Conservation (phyloP, 768 basidiomycete species). For the Leucocoprinus leucothites region DNA sequence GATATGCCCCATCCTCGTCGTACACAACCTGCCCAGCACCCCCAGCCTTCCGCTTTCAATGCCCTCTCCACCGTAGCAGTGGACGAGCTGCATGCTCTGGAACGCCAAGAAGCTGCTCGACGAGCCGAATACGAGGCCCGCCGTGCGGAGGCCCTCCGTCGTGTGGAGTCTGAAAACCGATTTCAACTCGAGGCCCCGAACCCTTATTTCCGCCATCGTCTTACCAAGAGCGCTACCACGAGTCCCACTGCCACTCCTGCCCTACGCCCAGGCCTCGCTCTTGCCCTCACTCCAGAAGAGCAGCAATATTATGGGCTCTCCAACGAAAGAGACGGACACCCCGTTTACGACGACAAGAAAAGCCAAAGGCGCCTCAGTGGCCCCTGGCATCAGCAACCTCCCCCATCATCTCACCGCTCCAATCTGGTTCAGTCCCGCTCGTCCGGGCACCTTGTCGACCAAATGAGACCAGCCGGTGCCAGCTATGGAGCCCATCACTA, state of each 20-base stretch:
- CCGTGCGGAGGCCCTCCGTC: slow-evolving; percentile 60
- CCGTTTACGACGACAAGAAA: slow-evolving; percentile 4
- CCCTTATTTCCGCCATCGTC: slow-evolving; percentile 20
- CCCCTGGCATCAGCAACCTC: slow-evolving; percentile 46
- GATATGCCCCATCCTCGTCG: slow-evolving; percentile 38
- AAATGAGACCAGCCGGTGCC: slow-evolving; percentile 22
- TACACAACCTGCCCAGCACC: slow-evolving; percentile 14
- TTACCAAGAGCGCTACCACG: slow-evolving; percentile 67
- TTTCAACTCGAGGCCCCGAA: slow-evolving; percentile 28
- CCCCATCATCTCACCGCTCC: slow-evolving; percentile 25
- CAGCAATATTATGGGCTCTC: slow-evolving; percentile 37
- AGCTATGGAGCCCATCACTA: slow-evolving; percentile 25
- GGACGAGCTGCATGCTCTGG: slow-evolving; percentile 87
- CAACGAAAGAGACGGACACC: slow-evolving; percentile 32
- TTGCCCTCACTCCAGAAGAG: slow-evolving; percentile 29
- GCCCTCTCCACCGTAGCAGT: slow-evolving; percentile 75
- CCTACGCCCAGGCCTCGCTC: slow-evolving; percentile 31
- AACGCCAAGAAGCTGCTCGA: slow-evolving; percentile 78
- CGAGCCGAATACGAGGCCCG: slow-evolving; percentile 85
- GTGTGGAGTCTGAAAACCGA: slow-evolving; percentile 74
- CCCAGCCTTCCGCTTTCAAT: slow-evolving; percentile 51
- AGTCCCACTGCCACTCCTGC: slow-evolving; percentile 42
- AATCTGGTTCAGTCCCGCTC: slow-evolving; percentile 35
- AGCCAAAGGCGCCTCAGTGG: slow-evolving; percentile 48
- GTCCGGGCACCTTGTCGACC: slow-evolving; percentile 39